These are phyloP conservation scores for Neopestalotiopsis sp. DNA, from an alignment of 2,329 filamentous ascomycete species.

Conservation along the genomic window DNA sequence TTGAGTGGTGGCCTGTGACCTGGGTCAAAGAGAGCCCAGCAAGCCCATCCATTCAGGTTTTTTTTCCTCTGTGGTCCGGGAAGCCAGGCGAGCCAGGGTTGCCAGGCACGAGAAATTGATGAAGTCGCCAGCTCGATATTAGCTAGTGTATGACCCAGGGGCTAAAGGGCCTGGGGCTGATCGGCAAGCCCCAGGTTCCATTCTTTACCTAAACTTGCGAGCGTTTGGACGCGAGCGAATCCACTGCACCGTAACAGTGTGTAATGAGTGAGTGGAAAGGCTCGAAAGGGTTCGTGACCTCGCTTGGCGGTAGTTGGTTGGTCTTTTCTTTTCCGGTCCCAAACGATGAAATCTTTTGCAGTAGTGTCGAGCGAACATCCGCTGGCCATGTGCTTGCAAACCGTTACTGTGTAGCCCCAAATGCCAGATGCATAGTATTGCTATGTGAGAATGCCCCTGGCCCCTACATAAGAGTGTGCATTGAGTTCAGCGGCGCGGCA, in stretches of 20 bases:
- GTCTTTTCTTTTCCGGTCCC: neutral
- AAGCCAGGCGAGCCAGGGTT: neutral
- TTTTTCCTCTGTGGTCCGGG: neutral
- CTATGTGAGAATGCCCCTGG: neutral
- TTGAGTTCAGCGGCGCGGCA: slow-evolving; percentile 2
- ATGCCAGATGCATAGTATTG: too few relatives aligned
- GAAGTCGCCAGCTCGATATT: neutral
- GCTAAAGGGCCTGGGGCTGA: neutral
- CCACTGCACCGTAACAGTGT: neutral
- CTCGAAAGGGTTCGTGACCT: neutral
- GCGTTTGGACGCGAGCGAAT: neutral
- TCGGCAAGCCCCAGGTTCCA: neutral
- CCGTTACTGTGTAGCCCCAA: too few relatives aligned
- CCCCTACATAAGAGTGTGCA: neutral
- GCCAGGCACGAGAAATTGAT: neutral
- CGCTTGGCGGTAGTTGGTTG: neutral
- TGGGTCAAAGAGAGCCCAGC: too few relatives aligned
- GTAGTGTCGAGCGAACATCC: neutral
- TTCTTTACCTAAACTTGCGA: neutral
- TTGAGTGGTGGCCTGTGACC: too few relatives aligned
- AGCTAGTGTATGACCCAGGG: slow-evolving; percentile 1
- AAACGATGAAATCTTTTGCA: neutral
- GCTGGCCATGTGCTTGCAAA: too few relatives aligned
- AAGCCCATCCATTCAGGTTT: neutral
- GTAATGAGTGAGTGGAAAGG: neutral